Evolutionary conservation across 164 flowering plant genomes (phyloP), one percentile per base, ranked within the genome.

Genomic region (Vitis cinerea): DNA sequence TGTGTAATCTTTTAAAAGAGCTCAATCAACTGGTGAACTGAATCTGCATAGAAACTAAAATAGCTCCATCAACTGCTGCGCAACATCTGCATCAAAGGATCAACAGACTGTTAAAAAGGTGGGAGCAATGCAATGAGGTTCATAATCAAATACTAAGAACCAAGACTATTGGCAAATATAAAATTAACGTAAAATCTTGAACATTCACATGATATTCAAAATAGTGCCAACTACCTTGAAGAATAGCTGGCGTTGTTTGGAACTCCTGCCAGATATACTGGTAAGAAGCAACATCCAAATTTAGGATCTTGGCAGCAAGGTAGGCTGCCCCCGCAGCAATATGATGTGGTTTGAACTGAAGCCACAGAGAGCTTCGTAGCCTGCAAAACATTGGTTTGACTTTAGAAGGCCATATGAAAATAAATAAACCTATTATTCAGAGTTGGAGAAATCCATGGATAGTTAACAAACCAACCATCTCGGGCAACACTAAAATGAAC

Each of bases 261-360:
- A 94, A 91, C 81, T 94, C 99, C 55, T 86, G 83, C 94, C 89
- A 94, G 75, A 94, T 80, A 74, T 74, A 75, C 49, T 82, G 87
- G 55, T 82, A 79, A 62, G 83, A 77, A 68, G 86, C 75, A 71
- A 86, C 85, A 80, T 92, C 91, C 83, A 88, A 64, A 73, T 89
- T 90, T 27, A 95, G 82, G 66, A 82, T 76, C 78, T 86, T 88
- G 66, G 97, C 88, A 61, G 99, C 98, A 69, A 95, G 92, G 68
- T 85, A 89, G 27, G 85, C 91, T 68, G 97, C 98, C 55, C 92
- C 92, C 66, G 88, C 92, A 48, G 92, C 92, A 69, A 88, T 88
- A 47, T 88, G 88, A 50, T 86, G 79, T 47, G 92, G 88, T 63
- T 84, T 86, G 73, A 88, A 88, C 74, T 88, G 92, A 68, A 88